These are phyloP conservation scores for Botrytis elliptica DNA, from an alignment of 2,329 filamentous ascomycete genomes.

Conservation along the genomic window DNA sequence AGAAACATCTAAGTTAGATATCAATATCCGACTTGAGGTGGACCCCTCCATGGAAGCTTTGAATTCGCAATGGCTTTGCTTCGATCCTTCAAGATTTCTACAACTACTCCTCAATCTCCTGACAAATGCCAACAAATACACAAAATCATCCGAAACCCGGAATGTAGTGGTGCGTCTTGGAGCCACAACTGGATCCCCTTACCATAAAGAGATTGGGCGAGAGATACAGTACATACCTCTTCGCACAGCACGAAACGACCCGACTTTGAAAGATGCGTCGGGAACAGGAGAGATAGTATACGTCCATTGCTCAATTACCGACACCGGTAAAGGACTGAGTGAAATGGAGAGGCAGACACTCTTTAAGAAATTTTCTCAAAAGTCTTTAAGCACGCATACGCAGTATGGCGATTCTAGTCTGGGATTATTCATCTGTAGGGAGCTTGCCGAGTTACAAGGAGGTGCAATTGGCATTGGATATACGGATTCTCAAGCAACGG, in stretches of 20 bases:
- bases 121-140: background rate
- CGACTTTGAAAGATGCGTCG: background rate
- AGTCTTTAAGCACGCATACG: background rate
- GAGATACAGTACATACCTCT: conserved; percentile 8
- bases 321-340: background rate
- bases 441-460: conserved; percentile 9
- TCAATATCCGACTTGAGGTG: background rate
- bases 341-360: background rate
- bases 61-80: background rate
- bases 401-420: background rate
- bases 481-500: background rate
- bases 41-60: background rate
- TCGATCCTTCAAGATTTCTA: conserved; percentile 11
- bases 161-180: background rate
- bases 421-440: background rate
- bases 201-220: background rate
- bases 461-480: background rate
- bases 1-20: background rate
- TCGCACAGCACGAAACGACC: background rate
- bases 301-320: conserved; percentile 6
- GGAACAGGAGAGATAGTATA: conserved; percentile 1
- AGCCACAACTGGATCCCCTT: background rate
- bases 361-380: background rate
- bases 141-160: background rate
- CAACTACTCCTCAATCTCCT: conserved; percentile 4